Evolutionary conservation across 2,329 filamentous ascomycete genomes (phyloP).

Genomic region (Apiospora pterosperma): DNA sequence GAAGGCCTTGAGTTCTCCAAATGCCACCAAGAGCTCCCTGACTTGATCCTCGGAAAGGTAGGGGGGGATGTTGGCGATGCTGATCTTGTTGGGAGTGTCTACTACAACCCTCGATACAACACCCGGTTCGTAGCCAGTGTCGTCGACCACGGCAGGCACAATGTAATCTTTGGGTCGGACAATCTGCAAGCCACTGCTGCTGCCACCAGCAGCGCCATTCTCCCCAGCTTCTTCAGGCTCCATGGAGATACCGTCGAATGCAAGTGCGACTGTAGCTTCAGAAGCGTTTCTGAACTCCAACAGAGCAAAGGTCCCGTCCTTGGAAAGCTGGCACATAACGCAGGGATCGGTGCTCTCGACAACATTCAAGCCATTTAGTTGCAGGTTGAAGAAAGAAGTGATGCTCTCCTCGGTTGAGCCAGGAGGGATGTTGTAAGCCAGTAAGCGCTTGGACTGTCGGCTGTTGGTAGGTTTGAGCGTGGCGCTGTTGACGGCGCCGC

Average conservation of each 20-base stretch:
- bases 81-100: conserved; percentile 93
- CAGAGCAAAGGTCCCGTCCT: conserved; percentile 76
- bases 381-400: conserved; percentile 87
- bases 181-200: conserved; percentile 63
- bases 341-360: conserved; percentile 82
- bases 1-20: conserved; percentile 91
- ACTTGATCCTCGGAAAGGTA: conserved; percentile 92
- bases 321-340: conserved; percentile 75
- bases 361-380: conserved; percentile 95
- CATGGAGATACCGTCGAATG: conserved; percentile 87
- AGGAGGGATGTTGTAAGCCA: conserved; percentile 78
- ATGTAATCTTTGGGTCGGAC: conserved; percentile 96
- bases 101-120: conserved; percentile 77
- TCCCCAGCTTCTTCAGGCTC: conserved; percentile 60
- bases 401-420: conserved; percentile 73
- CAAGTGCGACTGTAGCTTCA: conserved; percentile 88
- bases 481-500: conserved; percentile 66
- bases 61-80: conserved; percentile 81
- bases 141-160: conserved; percentile 74
- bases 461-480: conserved; percentile 90
- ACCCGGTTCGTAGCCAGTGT: conserved; percentile 70
- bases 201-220: conserved; percentile 49
- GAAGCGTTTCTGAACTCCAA: conserved; percentile 85
- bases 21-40: conserved; percentile 82
- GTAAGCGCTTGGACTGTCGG: conserved; percentile 87